Conservation (phyloP, 2,329 filamentous ascomycete genomes). For the Cladophialophora bantiana region DNA sequence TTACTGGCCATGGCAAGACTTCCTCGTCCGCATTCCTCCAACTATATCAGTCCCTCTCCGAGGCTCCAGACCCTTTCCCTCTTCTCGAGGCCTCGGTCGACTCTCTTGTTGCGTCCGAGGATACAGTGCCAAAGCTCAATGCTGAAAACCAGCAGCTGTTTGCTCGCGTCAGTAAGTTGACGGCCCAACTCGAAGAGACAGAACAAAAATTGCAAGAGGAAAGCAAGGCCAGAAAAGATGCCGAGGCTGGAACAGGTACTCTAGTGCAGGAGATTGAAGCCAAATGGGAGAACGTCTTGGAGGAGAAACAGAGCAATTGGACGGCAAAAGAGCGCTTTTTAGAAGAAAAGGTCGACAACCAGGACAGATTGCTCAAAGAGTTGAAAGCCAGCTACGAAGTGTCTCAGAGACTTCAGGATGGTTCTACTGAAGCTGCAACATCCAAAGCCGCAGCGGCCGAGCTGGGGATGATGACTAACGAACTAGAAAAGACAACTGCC, state of each 20-base stretch:
- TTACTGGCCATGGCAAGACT: slow-evolving; percentile 94
- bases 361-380: slow-evolving; percentile 89
- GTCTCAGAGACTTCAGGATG: slow-evolving; percentile 80
- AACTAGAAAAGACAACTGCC: slow-evolving; percentile 86
- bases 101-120: slow-evolving; percentile 87
- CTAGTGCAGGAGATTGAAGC: slow-evolving; percentile 88
- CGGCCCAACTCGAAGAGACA: slow-evolving; percentile 79
- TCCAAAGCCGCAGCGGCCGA: slow-evolving; percentile 83
- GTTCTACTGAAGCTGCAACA: slow-evolving; percentile 63
- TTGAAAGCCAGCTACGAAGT: slow-evolving; percentile 98
- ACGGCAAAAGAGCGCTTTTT: slow-evolving; percentile 87
- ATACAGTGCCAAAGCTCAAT: slow-evolving; percentile 88
- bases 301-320: slow-evolving; percentile 97
- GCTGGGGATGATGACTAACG: slow-evolving; percentile 89
- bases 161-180: slow-evolving; percentile 75
- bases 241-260: slow-evolving; percentile 78
- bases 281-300: slow-evolving; percentile 87
- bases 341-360: slow-evolving; percentile 92
- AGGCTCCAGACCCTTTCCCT: slow-evolving; percentile 95
- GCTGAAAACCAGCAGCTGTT: slow-evolving; percentile 89
- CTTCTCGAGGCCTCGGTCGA: slow-evolving; percentile 96
- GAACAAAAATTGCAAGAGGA: slow-evolving; percentile 83
- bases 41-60: slow-evolving; percentile 89
- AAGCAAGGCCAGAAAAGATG: slow-evolving; percentile 71
- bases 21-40: slow-evolving; percentile 93